Percentiles rank a stretch among this genome's conserved stretches.
phyloP scores from a whole-genome alignment of 345 rosid species.

The Camelina neglecta region DNA sequence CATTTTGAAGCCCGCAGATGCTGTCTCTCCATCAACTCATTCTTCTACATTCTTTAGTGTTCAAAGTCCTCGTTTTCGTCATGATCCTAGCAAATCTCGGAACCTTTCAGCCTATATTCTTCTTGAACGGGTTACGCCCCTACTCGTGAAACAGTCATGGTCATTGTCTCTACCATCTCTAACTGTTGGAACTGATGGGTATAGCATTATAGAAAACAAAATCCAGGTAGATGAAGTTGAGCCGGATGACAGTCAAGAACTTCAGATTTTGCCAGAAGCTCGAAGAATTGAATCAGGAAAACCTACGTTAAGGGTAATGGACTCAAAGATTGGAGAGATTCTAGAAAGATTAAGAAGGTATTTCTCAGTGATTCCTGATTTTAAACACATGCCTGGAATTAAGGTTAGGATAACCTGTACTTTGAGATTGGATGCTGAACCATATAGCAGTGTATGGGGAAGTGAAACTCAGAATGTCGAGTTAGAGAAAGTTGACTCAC shows the following conservation, averaged over 20 bases:
- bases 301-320: conserved; percentile 81
- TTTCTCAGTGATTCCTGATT: conserved; percentile 88
- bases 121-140: conserved; percentile 63
- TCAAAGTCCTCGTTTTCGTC: conserved; percentile 65
- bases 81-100: conserved; percentile 63
- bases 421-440: conserved; percentile 82
- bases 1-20: conserved; percentile 73
- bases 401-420: conserved; percentile 71
- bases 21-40: conserved; percentile 71
- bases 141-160: conserved; percentile 90
- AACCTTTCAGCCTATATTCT: conserved; percentile 69
- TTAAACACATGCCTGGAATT: conserved; percentile 72
- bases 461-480: conserved; percentile 50
- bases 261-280: conserved; percentile 50
- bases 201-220: conserved; percentile 57
- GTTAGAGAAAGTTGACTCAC: conserved; percentile 54
- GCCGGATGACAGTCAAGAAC: conserved; percentile 45
- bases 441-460: conserved; percentile 62
- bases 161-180: conserved; percentile 67
- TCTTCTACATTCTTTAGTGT: conserved; percentile 66
- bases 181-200: conserved; percentile 56
- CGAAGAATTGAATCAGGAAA: conserved; percentile 50
- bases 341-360: conserved; percentile 72
- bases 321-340: conserved; percentile 77
- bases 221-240: conserved; percentile 53